phyloP scores from a whole-genome alignment of 2,329 filamentous ascomycete genomes.

The Fonsecaea multimorphosa region DNA sequence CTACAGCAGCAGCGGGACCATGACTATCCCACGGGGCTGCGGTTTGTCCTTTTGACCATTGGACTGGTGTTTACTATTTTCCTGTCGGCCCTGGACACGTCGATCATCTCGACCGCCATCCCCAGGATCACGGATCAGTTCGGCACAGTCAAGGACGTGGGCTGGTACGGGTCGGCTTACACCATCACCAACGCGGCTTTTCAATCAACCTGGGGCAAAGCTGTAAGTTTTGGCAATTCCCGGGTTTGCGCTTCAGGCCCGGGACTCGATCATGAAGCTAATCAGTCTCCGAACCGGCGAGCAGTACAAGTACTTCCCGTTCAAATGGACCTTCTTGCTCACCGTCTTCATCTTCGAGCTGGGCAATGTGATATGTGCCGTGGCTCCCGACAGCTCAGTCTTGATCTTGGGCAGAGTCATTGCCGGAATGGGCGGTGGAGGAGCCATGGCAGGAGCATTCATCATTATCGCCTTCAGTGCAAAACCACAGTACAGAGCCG shows the following conservation, averaged over 20 bases:
- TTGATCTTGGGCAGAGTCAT: slow-evolving; percentile 52
- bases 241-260: neutral
- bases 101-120: slow-evolving; percentile 44
- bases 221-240: slow-evolving; percentile 50
- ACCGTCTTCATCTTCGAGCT: slow-evolving; percentile 52
- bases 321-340: slow-evolving; percentile 52
- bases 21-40: slow-evolving; percentile 21
- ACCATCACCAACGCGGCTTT: slow-evolving; percentile 57
- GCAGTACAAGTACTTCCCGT: slow-evolving; percentile 50
- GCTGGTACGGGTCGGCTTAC: slow-evolving; percentile 49
- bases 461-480: slow-evolving; percentile 41
- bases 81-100: slow-evolving; percentile 39
- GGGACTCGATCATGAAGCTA: neutral
- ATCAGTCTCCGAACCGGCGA: neutral
- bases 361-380: slow-evolving; percentile 49
- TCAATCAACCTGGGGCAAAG: slow-evolving; percentile 60
- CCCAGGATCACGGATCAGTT: slow-evolving; percentile 45
- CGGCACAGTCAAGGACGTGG: slow-evolving; percentile 45
- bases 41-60: slow-evolving; percentile 25
- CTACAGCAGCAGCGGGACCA: slow-evolving; percentile 11
- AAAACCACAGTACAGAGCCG: slow-evolving; percentile 40
- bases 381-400: slow-evolving; percentile 47
- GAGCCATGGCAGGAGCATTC: slow-evolving; percentile 48
- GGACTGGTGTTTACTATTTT: slow-evolving; percentile 36
- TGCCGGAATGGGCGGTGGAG: slow-evolving; percentile 49